phyloP scores from a whole-genome alignment of 2,329 filamentous ascomycete genomes.

The Stagonosporopsis vannaccii region DNA sequence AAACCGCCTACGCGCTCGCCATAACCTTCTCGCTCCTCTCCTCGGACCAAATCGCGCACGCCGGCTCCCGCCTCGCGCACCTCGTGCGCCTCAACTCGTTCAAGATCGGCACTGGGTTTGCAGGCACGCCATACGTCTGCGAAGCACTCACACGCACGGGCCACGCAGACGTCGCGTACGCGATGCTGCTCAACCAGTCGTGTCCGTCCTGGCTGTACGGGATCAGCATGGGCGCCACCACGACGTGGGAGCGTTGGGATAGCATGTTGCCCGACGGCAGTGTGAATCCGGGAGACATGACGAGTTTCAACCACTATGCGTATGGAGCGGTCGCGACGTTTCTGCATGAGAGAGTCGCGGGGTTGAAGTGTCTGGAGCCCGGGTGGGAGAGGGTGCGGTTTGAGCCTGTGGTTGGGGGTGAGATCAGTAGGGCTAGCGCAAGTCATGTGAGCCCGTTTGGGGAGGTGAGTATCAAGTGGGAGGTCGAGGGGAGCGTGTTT shows the following conservation, averaged over 20 bases:
- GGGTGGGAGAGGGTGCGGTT: slow-evolving; percentile 1
- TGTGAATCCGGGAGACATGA: slow-evolving; percentile 57
- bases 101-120: slow-evolving; percentile 23
- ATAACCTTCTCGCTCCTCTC: not conserved
- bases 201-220: slow-evolving; percentile 59
- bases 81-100: slow-evolving; percentile 3
- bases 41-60: not conserved
- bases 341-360: slow-evolving; percentile 34
- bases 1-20: slow-evolving; percentile 2
- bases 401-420: not conserved
- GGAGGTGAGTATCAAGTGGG: not conserved
- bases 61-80: not conserved
- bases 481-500: not conserved
- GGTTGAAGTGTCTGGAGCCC: not conserved
- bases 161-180: slow-evolving; percentile 17
- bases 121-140: slow-evolving; percentile 19
- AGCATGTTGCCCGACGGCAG: slow-evolving; percentile 54
- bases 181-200: slow-evolving; percentile 50
- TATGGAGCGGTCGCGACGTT: slow-evolving; percentile 55
- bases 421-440: not conserved
- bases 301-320: slow-evolving; percentile 38
- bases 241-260: slow-evolving; percentile 61
- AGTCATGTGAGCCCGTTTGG: not conserved
- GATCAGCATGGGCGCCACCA: slow-evolving; percentile 56
- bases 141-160: slow-evolving; percentile 5